These are phyloP conservation scores for Microcyclospora tardicrescens DNA, from an alignment of 2,329 filamentous ascomycete genomes.

Conservation along the genomic window DNA sequence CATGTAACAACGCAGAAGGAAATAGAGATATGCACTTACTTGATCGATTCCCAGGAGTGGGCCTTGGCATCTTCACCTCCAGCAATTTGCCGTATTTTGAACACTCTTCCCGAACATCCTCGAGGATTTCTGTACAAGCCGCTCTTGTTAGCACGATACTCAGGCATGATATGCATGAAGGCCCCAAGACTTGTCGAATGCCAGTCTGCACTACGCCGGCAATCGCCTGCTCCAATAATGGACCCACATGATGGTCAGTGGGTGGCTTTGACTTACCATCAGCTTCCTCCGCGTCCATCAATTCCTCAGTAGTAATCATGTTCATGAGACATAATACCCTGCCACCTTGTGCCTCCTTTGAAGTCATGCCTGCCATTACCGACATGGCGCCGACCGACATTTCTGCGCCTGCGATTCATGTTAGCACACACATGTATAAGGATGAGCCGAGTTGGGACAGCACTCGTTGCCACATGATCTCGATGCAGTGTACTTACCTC, in stretches of 20 bases:
- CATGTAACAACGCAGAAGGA: too few species aligned
- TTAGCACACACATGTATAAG: too few species aligned
- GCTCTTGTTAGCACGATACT: too few species aligned
- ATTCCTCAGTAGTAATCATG: slow-evolving; percentile 94
- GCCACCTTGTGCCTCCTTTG: slow-evolving; percentile 63
- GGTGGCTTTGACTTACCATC: slow-evolving; percentile 52
- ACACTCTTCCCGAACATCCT: slow-evolving; percentile 89
- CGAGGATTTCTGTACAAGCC: slow-evolving; percentile 64
- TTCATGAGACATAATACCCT: slow-evolving; percentile 87
- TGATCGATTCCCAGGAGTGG: slow-evolving; percentile 68
- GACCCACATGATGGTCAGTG: neutral
- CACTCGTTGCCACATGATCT: too few species aligned
- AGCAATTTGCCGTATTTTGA: slow-evolving; percentile 74
- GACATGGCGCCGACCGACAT: slow-evolving; percentile 97
- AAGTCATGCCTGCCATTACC: slow-evolving; percentile 77
- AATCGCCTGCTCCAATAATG: neutral
- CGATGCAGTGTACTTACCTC: too few species aligned
- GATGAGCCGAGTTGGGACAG: too few species aligned
- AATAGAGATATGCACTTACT: slow-evolving; percentile 38
- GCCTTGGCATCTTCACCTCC: slow-evolving; percentile 86
- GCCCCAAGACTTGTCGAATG: too few species aligned
- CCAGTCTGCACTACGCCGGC: too few species aligned
- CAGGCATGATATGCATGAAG: too few species aligned
- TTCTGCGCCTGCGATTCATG: slow-evolving; percentile 53
- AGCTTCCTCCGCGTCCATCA: slow-evolving; percentile 89